Conservation (phyloP, 129 eudicot species). For the Apium graveolens region DNA sequence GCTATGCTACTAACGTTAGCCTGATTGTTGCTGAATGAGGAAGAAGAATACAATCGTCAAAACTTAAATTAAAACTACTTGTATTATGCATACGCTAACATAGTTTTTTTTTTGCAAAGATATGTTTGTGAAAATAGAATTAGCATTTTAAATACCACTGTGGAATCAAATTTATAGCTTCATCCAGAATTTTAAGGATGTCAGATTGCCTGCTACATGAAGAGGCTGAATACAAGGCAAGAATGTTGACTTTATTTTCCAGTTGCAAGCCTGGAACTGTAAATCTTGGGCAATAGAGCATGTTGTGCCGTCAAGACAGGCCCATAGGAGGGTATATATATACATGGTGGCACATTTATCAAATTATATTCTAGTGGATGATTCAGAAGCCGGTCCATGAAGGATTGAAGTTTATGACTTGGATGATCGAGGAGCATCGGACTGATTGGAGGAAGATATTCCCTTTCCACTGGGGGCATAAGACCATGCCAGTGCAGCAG, state of each 20-base stretch:
- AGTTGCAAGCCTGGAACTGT: slow-evolving; percentile 14
- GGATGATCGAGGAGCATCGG: slow-evolving; percentile 22
- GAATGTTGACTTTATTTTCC: slow-evolving; percentile 3
- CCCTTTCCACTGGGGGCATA: slow-evolving; percentile 51
- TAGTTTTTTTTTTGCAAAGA: neutral
- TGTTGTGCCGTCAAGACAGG: slow-evolving; percentile 3
- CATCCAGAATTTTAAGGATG: neutral
- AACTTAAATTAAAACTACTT: too few species aligned
- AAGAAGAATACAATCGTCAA: too few species aligned
- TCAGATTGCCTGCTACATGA: neutral
- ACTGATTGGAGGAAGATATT: slow-evolving; percentile 27
- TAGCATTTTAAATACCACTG: neutral
- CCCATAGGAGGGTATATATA: slow-evolving; percentile 13
- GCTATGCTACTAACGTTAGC: too few species aligned
- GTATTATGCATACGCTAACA: neutral
- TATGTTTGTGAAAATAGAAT: neutral
- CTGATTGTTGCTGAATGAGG: neutral
- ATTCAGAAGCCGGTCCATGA: neutral
- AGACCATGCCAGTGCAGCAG: slow-evolving; percentile 71
- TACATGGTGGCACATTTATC: slow-evolving; percentile 15
- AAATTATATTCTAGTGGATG: neutral
- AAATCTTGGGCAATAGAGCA: slow-evolving; percentile 20
- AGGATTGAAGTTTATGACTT: slow-evolving; percentile 20
- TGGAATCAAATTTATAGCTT: neutral
- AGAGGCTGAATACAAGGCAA: neutral